Base-by-base conservation (phyloP, 1,284 basidiomycete species). In the Ustilago bromivora region DNA sequence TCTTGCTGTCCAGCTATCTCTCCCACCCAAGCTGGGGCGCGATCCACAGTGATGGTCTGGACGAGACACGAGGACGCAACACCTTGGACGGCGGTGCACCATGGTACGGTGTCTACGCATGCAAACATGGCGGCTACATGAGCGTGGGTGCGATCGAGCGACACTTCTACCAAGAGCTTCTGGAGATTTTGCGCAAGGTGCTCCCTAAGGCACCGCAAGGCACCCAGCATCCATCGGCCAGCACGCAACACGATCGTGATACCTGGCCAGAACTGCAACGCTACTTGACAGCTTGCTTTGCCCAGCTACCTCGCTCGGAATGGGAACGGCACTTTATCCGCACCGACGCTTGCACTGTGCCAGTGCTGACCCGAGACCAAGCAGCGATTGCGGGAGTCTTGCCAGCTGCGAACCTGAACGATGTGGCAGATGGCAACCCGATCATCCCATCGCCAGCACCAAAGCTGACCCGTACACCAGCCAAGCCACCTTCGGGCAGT, bases 11-110 rank as follows among this genome's bases (percentile, higher is more conserved):
- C 85, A 59, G 87, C 74, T 43, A 82, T 76, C 23, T 89, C 87
- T 34, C 83, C 73, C 54, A 87, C 69, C 83, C 84, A 13, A 59
- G 76, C 31, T 86, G 86, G 83, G 78, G 83, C 19, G 86, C 88
- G n/a, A 86, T 88, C 19, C 88, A 92, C 63, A 92, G 90, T 28
- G 87, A 87, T 38, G 82, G 82, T 12, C 77, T 62, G 13, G 66
- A 84, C 53, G 69, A 71, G 54, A 71, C 54, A n/a, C 57, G 82
- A 12, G 82, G 82, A 31, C 65, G 59, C 2, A 92, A 92, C 73
- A 66, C 89, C 1, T 89, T 94, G 31, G 93, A 94, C 78, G 92
- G 92, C 0, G 93, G 92, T 2, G 90, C 92, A 1, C 93, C 93
- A 0, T 94, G 91, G 87, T 94, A 95, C 82, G 89, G 89, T 66